Evolutionary conservation across 129 eudicot genomes (phyloP).

Genomic region (sunflower (Helianthus annuus)): DNA sequence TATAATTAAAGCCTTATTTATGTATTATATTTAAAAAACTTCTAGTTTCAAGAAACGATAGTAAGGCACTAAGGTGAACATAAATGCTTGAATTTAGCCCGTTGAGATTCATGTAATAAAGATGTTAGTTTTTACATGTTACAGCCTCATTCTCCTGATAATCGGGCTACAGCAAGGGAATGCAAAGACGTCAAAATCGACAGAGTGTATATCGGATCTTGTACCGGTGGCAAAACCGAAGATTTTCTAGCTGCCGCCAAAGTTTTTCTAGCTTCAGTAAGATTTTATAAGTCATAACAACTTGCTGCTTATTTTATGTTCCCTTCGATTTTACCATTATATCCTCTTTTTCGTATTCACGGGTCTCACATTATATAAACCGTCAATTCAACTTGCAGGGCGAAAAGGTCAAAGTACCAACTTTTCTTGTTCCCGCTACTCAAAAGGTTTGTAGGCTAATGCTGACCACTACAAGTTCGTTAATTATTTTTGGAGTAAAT

Average conservation of each 20-base stretch:
- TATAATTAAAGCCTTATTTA: background rate
- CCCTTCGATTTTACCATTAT: conserved; percentile 2
- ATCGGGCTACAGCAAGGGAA: conserved; percentile 93
- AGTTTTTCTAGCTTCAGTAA: conserved; percentile 85
- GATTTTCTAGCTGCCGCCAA: conserved; percentile 94
- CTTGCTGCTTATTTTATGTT: conserved; percentile 12
- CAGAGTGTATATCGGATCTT: conserved; percentile 97
- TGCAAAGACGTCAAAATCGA: conserved; percentile 96
- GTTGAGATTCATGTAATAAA: conserved; percentile 12
- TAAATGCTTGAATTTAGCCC: background rate
- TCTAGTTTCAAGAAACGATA: background rate
- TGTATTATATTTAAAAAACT: background rate
- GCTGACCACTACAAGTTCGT: background rate
- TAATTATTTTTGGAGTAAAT: background rate
- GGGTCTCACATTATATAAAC: background rate
- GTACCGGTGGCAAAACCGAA: conserved; percentile 98
- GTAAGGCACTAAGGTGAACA: background rate
- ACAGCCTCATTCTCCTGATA: conserved; percentile 99
- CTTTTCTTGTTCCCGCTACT: conserved; percentile 98
- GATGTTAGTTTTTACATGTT: conserved; percentile 3
- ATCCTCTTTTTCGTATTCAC: conserved; percentile 2
- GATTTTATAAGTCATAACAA: conserved; percentile 9
- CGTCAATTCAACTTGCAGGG: conserved; percentile 54
- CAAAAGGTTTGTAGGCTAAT: conserved; percentile 64
- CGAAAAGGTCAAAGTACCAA: conserved; percentile 90